Conservation (phyloP, 2,329 filamentous ascomycete species). For the Xylaria sp. region DNA sequence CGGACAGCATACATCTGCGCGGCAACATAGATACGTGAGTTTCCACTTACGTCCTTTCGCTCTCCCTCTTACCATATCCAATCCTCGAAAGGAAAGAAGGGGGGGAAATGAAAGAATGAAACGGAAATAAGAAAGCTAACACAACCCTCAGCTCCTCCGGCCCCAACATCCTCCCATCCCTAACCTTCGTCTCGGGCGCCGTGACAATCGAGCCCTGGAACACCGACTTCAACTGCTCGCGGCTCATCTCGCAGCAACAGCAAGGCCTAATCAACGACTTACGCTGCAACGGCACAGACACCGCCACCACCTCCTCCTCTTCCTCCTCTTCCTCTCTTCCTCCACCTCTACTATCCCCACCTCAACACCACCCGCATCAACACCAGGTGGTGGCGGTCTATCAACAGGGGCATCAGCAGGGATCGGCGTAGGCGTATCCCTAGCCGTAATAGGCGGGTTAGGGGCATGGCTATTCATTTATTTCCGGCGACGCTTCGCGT, state of each 20-base stretch:
- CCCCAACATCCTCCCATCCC: conserved; percentile 15
- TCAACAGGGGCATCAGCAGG: not conserved
- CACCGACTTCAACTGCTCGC: conserved; percentile 11
- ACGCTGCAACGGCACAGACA: conserved; percentile 6
- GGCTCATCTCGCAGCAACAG: conserved; percentile 5
- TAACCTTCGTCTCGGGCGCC: conserved; percentile 1
- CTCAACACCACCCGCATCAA: not conserved
- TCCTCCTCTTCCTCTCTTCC: no score
- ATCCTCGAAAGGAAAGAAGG: no score
- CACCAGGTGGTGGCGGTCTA: not conserved
- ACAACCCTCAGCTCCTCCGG: conserved; percentile 4
- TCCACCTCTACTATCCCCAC: no score
- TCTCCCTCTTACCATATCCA: no score
- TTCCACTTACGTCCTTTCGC: not conserved
- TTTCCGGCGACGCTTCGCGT: conserved; percentile 1
- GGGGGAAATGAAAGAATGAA: no score
- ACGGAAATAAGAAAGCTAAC: not conserved
- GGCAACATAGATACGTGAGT: conserved; percentile 12
- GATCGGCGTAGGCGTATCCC: not conserved
- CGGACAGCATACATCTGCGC: conserved; percentile 11
- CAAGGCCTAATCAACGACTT: conserved; percentile 13
- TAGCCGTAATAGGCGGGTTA: not conserved
- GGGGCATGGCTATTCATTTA: not conserved
- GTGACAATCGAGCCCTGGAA: conserved; percentile 8
- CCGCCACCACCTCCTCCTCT: not conserved